Conservation (phyloP, 176 grass and related monocot species). For the Oryza meridionalis region DNA sequence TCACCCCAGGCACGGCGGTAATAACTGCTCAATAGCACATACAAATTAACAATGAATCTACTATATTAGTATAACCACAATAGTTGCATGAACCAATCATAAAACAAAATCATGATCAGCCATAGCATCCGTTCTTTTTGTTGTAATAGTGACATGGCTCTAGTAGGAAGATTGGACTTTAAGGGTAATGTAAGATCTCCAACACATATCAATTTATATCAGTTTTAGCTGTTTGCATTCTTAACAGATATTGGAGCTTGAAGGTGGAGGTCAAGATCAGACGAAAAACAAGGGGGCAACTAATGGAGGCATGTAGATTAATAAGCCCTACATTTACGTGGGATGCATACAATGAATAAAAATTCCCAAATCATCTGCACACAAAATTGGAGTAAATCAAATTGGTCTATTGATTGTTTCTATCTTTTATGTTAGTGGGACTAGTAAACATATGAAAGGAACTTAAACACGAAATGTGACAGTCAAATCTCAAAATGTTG, state of each 20-base stretch:
- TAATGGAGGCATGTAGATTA: background rate
- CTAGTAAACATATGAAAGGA: background rate
- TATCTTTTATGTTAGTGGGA: background rate
- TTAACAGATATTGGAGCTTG: slow-evolving; percentile 19
- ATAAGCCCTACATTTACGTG: background rate
- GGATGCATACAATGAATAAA: background rate
- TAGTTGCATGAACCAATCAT: background rate
- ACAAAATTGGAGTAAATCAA: background rate
- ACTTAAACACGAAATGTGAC: background rate
- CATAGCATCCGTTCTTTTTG: background rate
- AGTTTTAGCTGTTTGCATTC: background rate
- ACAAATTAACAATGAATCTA: slow-evolving; percentile 7
- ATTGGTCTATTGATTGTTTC: slow-evolving; percentile 1
- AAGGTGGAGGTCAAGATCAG: slow-evolving; percentile 19
- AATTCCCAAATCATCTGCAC: background rate
- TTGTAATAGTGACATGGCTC: background rate
- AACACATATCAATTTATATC: background rate
- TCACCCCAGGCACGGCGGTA: background rate
- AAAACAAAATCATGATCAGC: background rate
- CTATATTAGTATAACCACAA: background rate
- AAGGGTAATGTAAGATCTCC: background rate
- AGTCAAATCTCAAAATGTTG: background rate
- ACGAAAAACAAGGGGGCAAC: background rate
- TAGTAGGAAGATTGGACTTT: background rate
- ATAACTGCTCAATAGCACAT: background rate